phyloP scores from a whole-genome alignment of 371 early-diverging fungal genomes.

The Rhizopus stolonifer region DNA sequence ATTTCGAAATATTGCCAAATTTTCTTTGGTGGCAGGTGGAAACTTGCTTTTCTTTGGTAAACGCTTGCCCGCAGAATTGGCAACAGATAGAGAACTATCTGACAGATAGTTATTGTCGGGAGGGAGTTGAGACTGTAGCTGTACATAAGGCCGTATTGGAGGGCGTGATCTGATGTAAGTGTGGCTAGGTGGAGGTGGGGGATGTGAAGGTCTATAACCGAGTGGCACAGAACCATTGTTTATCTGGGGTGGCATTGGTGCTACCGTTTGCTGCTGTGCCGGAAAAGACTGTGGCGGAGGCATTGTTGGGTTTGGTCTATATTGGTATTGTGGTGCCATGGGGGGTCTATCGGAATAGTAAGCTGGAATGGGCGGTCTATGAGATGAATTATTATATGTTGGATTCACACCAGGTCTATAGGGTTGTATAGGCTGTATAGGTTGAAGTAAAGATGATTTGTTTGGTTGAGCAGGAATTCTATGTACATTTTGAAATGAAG shows the following conservation, averaged over 20 bases:
- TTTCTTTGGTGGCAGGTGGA: constrained; percentile 58
- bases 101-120: constrained; percentile 28
- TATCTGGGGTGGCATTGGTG: constrained; percentile 6
- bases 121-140: not conserved
- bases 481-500: constrained; percentile 2
- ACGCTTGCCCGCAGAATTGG: constrained; percentile 29
- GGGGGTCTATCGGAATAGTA: constrained; percentile 6
- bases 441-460: constrained; percentile 8
- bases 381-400: not conserved
- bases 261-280: not conserved
- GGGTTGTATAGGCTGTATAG: not conserved
- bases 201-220: constrained; percentile 1
- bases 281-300: constrained; percentile 11
- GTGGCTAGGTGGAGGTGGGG: constrained; percentile 15
- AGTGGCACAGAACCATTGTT: not conserved
- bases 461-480: not conserved
- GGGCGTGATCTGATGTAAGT: not conserved
- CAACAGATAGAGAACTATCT: constrained; percentile 40
- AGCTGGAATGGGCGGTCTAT: not conserved
- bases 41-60: constrained; percentile 32
- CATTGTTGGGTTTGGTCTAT: constrained; percentile 2
- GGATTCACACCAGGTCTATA: not conserved
- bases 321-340: constrained; percentile 7
- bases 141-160: constrained; percentile 4
- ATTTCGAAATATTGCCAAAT: constrained; percentile 73